Conservation (phyloP, 1,139 yeast species). For the Hanseniaspora sp. region DNA sequence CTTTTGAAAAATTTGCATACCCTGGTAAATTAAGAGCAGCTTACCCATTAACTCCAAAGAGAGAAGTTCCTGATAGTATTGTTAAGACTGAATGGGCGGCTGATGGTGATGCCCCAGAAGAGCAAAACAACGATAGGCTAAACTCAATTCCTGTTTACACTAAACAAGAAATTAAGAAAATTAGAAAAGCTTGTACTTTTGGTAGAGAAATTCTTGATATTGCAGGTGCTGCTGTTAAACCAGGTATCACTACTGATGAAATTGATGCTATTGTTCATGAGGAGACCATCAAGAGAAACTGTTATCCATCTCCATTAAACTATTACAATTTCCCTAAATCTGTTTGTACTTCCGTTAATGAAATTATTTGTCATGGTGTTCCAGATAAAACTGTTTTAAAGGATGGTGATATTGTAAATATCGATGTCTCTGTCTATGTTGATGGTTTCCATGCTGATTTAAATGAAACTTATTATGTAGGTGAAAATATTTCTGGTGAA, state of each 20-base stretch:
- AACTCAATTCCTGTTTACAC: conserved; percentile 53
- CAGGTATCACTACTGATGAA: conserved; percentile 91
- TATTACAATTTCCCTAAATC: conserved; percentile 91
- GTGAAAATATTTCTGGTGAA: conserved; percentile 58
- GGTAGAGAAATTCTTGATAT: conserved; percentile 81
- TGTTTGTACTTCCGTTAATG: conserved; percentile 87
- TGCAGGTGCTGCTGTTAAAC: conserved; percentile 71
- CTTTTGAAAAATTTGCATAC: conserved; percentile 69
- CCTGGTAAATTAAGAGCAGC: conserved; percentile 66
- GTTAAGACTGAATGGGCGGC: conserved; percentile 74
- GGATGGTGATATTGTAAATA: conserved; percentile 90
- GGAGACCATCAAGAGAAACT: conserved; percentile 78
- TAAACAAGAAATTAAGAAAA: conserved; percentile 57
- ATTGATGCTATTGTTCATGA: conserved; percentile 75
- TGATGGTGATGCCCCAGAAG: conserved; percentile 69
- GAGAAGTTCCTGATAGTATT: conserved; percentile 61
- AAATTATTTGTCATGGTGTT: conserved; percentile 92
- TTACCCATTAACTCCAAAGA: conserved; percentile 69
- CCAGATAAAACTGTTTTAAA: conserved; percentile 78
- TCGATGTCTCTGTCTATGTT: conserved; percentile 77
- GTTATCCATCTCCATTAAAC: conserved; percentile 92
- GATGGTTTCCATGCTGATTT: conserved; percentile 89
- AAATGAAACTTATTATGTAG: conserved; percentile 94
- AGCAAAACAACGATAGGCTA: conserved; percentile 60
- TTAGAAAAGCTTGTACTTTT: conserved; percentile 60